Evolutionary conservation across 2,329 filamentous ascomycete genomes (phyloP).

Genomic region (Beauveria bassiana): DNA sequence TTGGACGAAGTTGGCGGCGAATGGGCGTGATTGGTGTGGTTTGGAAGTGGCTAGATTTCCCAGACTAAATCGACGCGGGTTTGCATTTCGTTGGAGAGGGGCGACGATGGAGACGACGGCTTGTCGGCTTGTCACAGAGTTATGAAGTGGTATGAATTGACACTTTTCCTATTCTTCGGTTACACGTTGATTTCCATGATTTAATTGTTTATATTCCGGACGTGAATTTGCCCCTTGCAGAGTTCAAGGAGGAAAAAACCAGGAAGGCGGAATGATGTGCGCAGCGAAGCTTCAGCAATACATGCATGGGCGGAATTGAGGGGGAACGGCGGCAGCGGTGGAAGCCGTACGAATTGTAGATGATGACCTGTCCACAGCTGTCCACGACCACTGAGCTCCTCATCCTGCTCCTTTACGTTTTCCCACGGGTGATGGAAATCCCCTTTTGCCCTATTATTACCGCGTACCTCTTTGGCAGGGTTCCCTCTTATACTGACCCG

Average conservation of each 20-base stretch:
- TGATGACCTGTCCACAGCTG: constrained; percentile 4
- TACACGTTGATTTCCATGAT: not conserved
- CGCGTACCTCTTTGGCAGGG: not conserved
- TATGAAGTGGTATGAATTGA: not conserved
- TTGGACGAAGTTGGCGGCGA: not conserved
- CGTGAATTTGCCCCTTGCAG: too few relatives aligned
- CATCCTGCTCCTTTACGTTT: too few relatives aligned
- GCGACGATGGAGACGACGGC: not conserved
- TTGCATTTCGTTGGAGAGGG: constrained; percentile 3
- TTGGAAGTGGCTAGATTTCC: not conserved
- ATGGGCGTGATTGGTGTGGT: not conserved
- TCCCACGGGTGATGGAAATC: too few relatives aligned
- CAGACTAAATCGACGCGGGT: not conserved
- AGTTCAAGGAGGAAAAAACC: not conserved
- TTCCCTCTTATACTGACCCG: not conserved
- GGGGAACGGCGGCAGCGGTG: not conserved
- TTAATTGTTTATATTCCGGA: too few relatives aligned
- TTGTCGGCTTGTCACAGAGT: not conserved
- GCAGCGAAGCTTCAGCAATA: not conserved
- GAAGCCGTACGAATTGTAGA: not conserved
- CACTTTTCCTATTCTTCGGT: not conserved
- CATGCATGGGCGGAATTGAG: not conserved
- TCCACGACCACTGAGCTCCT: not conserved
- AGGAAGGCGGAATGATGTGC: not conserved
- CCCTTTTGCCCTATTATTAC: too few relatives aligned